A percentile compares a stretch with the other conserved stretches of the same genome.
phyloP scores from a whole-genome alignment of 306 rosid genomes.

The Echinosophora koreensis region DNA sequence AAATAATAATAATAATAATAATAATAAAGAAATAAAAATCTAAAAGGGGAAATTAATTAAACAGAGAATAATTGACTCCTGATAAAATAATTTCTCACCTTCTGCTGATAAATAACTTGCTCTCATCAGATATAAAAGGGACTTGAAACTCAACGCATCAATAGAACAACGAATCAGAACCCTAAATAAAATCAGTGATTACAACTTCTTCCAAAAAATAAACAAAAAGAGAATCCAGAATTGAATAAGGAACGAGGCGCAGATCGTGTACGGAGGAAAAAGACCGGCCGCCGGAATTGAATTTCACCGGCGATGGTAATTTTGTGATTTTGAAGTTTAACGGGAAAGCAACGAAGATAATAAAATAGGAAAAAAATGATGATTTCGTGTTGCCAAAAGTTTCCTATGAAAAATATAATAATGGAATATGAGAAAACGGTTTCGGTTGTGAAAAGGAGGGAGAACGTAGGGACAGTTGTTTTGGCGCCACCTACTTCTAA shows the following conservation, averaged over 20 bases:
- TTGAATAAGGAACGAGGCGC: constrained; percentile 16
- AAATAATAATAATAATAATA: too few species aligned
- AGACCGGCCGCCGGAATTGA: constrained; percentile 41
- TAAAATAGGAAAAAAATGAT: constrained; percentile 25
- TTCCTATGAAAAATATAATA: constrained; percentile 9
- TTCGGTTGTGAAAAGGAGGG: constrained; percentile 57
- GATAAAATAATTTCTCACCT: constrained; percentile 43
- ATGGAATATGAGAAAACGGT: constrained; percentile 55
- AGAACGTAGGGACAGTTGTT: constrained; percentile 50
- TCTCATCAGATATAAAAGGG: constrained; percentile 19
- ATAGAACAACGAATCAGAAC: constrained; percentile 37
- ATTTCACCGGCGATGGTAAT: constrained; percentile 48
- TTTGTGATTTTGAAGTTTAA: constrained; percentile 37
- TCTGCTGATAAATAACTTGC: constrained; percentile 4
- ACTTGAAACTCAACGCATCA: constrained; percentile 35
- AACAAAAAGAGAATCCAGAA: constrained; percentile 16
- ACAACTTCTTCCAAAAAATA: background rate
- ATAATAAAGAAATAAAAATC: background rate
- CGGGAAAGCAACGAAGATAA: constrained; percentile 20
- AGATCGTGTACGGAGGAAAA: background rate
- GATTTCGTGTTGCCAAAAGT: constrained; percentile 15
- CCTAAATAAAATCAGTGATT: constrained; percentile 6
- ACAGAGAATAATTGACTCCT: constrained; percentile 17
- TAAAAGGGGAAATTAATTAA: constrained; percentile 15
- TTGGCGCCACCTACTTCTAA: constrained; percentile 78